These are phyloP conservation scores for Furcasterigmium furcatum DNA, from an alignment of 2,329 filamentous ascomycete species.

Conservation along the genomic window DNA sequence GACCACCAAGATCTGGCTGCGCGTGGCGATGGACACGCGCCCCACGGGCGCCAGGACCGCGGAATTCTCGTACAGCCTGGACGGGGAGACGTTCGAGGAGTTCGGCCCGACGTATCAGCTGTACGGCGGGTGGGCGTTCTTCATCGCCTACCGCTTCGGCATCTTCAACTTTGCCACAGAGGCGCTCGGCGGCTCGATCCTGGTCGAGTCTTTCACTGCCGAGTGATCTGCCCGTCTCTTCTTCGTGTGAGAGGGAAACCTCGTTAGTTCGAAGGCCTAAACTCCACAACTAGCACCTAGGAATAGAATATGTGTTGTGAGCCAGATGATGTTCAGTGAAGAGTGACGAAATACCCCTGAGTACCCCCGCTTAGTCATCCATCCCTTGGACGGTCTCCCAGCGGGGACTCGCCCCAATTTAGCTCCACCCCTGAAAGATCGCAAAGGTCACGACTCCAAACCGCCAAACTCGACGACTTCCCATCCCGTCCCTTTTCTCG, in stretches of 20 bases:
- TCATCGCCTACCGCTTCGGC: conserved; percentile 44
- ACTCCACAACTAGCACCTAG: background rate
- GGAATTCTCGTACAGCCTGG: conserved; percentile 17
- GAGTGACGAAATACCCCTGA: background rate
- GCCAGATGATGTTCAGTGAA: too few relatives aligned
- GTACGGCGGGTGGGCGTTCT: conserved; percentile 40
- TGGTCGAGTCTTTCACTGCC: conserved; percentile 21
- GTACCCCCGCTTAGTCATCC: background rate
- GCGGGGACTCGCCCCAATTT: background rate
- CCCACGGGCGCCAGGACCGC: conserved; percentile 15
- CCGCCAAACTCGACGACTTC: background rate
- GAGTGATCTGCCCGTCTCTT: too few relatives aligned
- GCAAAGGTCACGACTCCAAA: background rate
- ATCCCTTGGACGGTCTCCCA: too few relatives aligned
- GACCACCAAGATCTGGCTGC: conserved; percentile 16
- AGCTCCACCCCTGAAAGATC: background rate
- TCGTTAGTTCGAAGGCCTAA: background rate
- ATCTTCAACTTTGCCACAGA: conserved; percentile 48
- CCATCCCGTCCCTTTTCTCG: background rate
- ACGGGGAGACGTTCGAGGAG: conserved; percentile 19
- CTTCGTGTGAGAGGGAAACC: too few relatives aligned
- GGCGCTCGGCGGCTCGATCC: conserved; percentile 33
- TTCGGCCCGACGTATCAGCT: conserved; percentile 30
- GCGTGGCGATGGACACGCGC: conserved; percentile 17
- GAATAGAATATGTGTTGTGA: background rate